Percentiles rank a stretch among this genome's conserved stretches.
phyloP scores from a whole-genome alignment of 1,139 yeast genomes.

The Pichia sp. region DNA sequence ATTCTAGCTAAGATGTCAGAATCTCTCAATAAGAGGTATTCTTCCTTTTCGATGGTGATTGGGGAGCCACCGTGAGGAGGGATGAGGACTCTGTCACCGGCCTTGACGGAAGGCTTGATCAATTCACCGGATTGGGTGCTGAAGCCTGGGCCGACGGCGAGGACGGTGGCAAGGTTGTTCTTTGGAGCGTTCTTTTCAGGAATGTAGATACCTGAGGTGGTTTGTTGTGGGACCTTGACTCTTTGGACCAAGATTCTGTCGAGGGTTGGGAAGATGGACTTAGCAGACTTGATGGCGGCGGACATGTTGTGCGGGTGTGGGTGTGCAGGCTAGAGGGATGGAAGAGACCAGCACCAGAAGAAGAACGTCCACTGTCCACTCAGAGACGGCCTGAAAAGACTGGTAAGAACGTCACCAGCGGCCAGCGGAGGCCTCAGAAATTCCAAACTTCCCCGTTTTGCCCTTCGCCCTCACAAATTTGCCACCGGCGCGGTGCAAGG shows the following conservation, averaged over 20 bases:
- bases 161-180: conserved; percentile 76
- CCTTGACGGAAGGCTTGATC: conserved; percentile 69
- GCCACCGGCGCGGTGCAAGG: no score
- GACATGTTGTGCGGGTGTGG: conserved; percentile 17
- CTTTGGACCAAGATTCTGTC: conserved; percentile 91
- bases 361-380: no score
- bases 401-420: no score
- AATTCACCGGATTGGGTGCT: conserved; percentile 67
- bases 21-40: conserved; percentile 79
- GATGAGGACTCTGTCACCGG: conserved; percentile 92
- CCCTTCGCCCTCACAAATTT: no score
- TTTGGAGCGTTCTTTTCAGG: conserved; percentile 98
- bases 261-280: conserved; percentile 85
- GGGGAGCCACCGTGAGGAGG: conserved; percentile 77
- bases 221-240: conserved; percentile 85
- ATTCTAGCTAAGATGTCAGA: conserved; percentile 93
- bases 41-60: conserved; percentile 83
- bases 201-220: conserved; percentile 92
- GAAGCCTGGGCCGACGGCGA: conserved; percentile 85
- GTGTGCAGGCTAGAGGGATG: neutral
- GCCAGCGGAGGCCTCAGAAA: no score
- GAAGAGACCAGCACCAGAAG: no score
- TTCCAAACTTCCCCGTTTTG: no score
- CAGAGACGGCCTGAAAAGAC: no score
- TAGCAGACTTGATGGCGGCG: conserved; percentile 77